Conservation (phyloP, 331 rosid species). For the Quercus phellos region DNA sequence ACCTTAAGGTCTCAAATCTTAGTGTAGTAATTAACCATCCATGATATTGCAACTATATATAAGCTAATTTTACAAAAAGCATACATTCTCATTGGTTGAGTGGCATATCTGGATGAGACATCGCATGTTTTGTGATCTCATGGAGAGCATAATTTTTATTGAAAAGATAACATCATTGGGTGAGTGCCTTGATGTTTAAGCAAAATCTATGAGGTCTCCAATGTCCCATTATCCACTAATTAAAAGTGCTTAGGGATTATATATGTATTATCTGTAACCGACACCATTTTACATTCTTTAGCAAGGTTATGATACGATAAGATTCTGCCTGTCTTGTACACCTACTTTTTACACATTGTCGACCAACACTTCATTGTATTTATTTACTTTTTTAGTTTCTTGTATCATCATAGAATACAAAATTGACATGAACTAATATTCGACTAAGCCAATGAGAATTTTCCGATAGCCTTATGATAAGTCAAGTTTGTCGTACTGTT, state of each 20-base stretch:
- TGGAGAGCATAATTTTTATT: slow-evolving; percentile 20
- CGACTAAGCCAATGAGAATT: too few species aligned
- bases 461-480: too few species aligned
- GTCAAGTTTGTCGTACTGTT: too few species aligned
- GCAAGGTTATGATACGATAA: slow-evolving; percentile 37
- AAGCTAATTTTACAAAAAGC: not conserved
- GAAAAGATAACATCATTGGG: slow-evolving; percentile 32
- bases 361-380: not conserved
- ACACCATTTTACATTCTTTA: slow-evolving; percentile 24
- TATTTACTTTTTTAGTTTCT: not conserved
- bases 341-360: slow-evolving; percentile 5
- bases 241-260: slow-evolving; percentile 25
- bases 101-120: slow-evolving; percentile 21
- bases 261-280: slow-evolving; percentile 7
- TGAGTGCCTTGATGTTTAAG: slow-evolving; percentile 42
- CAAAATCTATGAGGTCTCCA: slow-evolving; percentile 37
- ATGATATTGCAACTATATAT: not conserved
- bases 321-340: slow-evolving; percentile 42
- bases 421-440: too few species aligned
- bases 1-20: slow-evolving; percentile 6
- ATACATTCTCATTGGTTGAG: slow-evolving; percentile 9
- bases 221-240: slow-evolving; percentile 33
- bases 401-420: too few species aligned
- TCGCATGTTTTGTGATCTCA: slow-evolving; percentile 30
- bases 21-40: not conserved